A percentile compares a stretch with the other conserved stretches of the same genome.
Evolutionary conservation across 2,329 filamentous ascomycete genomes (phyloP).

Genomic region (Penicillium decumbens): DNA sequence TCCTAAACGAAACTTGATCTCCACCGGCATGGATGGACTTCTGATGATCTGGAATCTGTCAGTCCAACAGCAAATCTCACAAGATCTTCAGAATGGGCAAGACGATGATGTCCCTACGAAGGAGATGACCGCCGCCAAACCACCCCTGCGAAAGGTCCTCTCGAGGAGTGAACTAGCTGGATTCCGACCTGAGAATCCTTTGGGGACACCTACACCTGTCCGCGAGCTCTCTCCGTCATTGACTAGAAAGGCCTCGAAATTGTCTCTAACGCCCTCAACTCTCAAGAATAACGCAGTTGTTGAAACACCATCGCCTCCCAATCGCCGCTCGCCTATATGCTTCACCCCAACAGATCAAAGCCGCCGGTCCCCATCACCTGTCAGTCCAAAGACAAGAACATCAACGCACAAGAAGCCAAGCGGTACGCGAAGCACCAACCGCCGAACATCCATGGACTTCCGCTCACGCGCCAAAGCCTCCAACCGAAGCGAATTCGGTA

Average conservation of each 20-base stretch:
- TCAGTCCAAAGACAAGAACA: conserved; percentile 31
- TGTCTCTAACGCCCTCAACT: conserved; percentile 42
- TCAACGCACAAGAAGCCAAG: conserved; percentile 27
- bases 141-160: conserved; percentile 76
- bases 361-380: conserved; percentile 39
- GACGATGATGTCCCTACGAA: conserved; percentile 43
- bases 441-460: conserved; percentile 49
- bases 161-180: conserved; percentile 83
- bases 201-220: conserved; percentile 41
- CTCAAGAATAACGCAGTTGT: conserved; percentile 31
- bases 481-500: conserved; percentile 43
- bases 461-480: conserved; percentile 44
- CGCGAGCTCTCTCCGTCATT: conserved; percentile 49
- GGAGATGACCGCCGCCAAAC: conserved; percentile 55
- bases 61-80: conserved; percentile 32
- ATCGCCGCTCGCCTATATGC: conserved; percentile 30
- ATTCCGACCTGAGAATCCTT: conserved; percentile 53
- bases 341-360: conserved; percentile 24
- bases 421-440: conserved; percentile 30
- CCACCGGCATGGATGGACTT: conserved; percentile 72
- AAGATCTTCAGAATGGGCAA: conserved; percentile 28
- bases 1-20: conserved; percentile 53
- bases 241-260: conserved; percentile 53
- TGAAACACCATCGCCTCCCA: conserved; percentile 31
- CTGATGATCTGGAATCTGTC: conserved; percentile 69